These are phyloP conservation scores for Beauveria caledonica DNA, from an alignment of 2,329 filamentous ascomycete species.

Conservation along the genomic window DNA sequence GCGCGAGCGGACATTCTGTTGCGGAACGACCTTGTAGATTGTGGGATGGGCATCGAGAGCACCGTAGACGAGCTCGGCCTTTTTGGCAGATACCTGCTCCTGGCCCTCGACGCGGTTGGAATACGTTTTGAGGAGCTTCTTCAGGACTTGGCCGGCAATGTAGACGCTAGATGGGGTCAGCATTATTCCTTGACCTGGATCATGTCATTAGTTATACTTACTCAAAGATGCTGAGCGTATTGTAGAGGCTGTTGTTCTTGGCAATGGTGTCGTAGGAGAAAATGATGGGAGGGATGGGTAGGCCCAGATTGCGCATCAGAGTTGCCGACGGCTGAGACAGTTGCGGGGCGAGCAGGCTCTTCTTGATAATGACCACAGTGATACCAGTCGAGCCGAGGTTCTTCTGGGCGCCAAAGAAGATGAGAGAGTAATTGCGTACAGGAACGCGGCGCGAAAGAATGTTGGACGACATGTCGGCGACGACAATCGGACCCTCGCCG, in stretches of 20 bases:
- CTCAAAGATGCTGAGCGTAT: conserved; percentile 90
- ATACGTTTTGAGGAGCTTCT: conserved; percentile 59
- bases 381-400: conserved; percentile 83
- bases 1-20: conserved; percentile 66
- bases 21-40: conserved; percentile 70
- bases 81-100: conserved; percentile 62
- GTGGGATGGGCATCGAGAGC: conserved; percentile 65
- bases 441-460: conserved; percentile 77
- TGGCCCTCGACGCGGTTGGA: conserved; percentile 68
- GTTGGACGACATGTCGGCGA: conserved; percentile 92
- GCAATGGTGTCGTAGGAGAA: conserved; percentile 77
- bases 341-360: conserved; percentile 64
- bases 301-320: conserved; percentile 63
- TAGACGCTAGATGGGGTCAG: conserved; percentile 53
- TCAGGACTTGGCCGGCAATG: conserved; percentile 82
- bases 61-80: conserved; percentile 68
- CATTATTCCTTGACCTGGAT: neutral
- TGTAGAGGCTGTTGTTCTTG: conserved; percentile 93
- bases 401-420: conserved; percentile 94
- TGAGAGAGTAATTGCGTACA: conserved; percentile 67
- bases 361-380: conserved; percentile 78
- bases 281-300: conserved; percentile 73
- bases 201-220: conserved; percentile 27
- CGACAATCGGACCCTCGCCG: conserved; percentile 64
- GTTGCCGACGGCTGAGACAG: conserved; percentile 56